Conservation (phyloP, 495 filamentous ascomycete genomes). For the Antarctomyces pellizariae region DNA sequence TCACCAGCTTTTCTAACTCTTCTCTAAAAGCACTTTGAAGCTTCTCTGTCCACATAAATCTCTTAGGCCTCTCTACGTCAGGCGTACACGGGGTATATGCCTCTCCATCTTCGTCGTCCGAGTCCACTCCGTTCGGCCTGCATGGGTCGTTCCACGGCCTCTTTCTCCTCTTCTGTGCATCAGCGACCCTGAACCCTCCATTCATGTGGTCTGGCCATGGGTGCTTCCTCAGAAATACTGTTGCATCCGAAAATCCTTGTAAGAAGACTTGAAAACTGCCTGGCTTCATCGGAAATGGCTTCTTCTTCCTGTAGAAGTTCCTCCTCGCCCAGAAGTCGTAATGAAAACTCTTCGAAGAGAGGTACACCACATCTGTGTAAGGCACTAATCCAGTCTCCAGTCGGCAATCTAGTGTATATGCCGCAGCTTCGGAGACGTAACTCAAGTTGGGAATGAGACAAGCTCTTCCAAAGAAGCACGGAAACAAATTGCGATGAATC, state of each 20-base stretch:
- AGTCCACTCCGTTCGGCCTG: constrained; percentile 37
- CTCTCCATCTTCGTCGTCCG: constrained; percentile 43
- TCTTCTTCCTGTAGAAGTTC: constrained; percentile 67
- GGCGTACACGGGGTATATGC: constrained; percentile 20
- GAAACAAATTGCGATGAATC: constrained; percentile 85
- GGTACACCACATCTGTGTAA: constrained; percentile 81
- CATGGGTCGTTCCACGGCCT: constrained; percentile 72
- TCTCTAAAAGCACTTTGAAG: constrained; percentile 85
- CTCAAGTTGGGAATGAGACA: constrained; percentile 98
- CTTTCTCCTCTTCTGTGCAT: constrained; percentile 44
- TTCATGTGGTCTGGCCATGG: constrained; percentile 93
- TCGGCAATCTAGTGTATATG: constrained; percentile 80
- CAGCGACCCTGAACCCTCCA: constrained; percentile 46
- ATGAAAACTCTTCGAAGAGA: constrained; percentile 92
- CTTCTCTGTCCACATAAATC: constrained; percentile 68
- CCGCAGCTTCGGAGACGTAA: constrained; percentile 93
- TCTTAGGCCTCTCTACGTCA: constrained; percentile 23
- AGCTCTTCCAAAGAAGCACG: constrained; percentile 86
- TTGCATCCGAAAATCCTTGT: constrained; percentile 90
- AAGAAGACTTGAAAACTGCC: constrained; percentile 96
- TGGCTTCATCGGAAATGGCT: constrained; percentile 70
- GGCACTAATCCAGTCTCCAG: constrained; percentile 82
- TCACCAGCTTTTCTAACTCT: constrained; percentile 89
- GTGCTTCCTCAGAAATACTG: constrained; percentile 79
- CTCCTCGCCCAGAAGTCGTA: constrained; percentile 94